A percentile compares a stretch with the other conserved stretches of the same genome.
Conservation (phyloP, 495 filamentous ascomycete species). For the Cercophora scortea region DNA sequence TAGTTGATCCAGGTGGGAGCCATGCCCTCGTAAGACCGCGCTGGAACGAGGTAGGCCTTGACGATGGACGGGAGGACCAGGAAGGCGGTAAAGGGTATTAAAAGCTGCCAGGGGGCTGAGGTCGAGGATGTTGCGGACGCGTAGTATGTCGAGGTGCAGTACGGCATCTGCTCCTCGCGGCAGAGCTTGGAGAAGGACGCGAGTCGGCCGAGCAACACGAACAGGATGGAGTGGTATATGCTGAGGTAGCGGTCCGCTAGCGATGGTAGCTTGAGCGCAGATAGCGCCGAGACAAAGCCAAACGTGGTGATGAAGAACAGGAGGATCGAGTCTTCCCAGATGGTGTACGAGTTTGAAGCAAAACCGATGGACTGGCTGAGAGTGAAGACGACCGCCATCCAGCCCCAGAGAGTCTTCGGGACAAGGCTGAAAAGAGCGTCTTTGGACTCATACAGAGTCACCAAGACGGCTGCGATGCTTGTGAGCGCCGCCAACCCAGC, state of each 20-base stretch:
- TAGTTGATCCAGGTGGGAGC: slow-evolving; percentile 76
- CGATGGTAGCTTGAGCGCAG: slow-evolving; percentile 61
- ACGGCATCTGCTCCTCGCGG: slow-evolving; percentile 97
- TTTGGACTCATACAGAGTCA: slow-evolving; percentile 44
- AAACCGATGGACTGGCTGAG: slow-evolving; percentile 79
- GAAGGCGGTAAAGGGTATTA: slow-evolving; percentile 67
- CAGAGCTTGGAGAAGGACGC: slow-evolving; percentile 89
- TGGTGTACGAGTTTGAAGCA: slow-evolving; percentile 95
- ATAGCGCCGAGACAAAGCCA: slow-evolving; percentile 61
- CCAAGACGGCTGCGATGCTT: slow-evolving; percentile 54
- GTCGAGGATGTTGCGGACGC: slow-evolving; percentile 85
- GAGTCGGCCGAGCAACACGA: slow-evolving; percentile 71
- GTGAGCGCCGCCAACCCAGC: slow-evolving; percentile 47
- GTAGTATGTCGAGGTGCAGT: slow-evolving; percentile 93
- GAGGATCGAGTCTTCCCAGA: slow-evolving; percentile 97
- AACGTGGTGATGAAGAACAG: slow-evolving; percentile 87
- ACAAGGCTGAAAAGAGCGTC: slow-evolving; percentile 48
- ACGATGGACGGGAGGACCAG: slow-evolving; percentile 70
- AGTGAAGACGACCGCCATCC: slow-evolving; percentile 74
- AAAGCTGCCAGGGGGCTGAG: slow-evolving; percentile 83
- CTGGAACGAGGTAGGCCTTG: slow-evolving; percentile 65
- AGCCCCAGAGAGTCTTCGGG: slow-evolving; percentile 81
- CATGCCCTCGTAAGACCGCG: slow-evolving; percentile 77
- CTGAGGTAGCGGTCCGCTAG: slow-evolving; percentile 60
- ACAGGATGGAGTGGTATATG: slow-evolving; percentile 74